These are phyloP conservation scores for Tolypocladium album DNA, from an alignment of 2,329 filamentous ascomycete species.

Conservation along the genomic window DNA sequence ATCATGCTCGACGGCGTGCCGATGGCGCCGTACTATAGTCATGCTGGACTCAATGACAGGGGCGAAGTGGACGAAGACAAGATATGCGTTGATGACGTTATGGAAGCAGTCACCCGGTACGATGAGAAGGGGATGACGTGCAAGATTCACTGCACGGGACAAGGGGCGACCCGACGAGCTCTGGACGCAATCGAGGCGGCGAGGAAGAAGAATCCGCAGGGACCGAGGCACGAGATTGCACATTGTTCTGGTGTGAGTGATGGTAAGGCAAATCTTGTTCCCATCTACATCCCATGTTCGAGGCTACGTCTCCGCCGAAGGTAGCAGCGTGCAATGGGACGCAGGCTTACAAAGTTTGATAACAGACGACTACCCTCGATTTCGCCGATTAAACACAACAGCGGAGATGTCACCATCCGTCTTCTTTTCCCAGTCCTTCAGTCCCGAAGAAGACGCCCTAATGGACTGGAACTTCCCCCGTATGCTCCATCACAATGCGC, in stretches of 20 bases:
- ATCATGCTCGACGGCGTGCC: constrained; percentile 1
- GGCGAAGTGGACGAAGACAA: neutral
- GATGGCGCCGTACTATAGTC: neutral
- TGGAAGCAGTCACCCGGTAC: neutral
- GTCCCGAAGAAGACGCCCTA: neutral
- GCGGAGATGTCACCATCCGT: constrained; percentile 1
- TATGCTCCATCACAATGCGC: neutral
- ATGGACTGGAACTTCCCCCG: neutral
- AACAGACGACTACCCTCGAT: neutral
- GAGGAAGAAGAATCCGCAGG: neutral
- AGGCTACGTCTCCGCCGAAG: neutral
- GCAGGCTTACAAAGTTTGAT: neutral
- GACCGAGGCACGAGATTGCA: neutral
- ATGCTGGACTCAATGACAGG: neutral
- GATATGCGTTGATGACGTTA: neutral
- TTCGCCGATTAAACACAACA: neutral
- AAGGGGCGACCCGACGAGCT: neutral
- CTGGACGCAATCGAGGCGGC: constrained; percentile 1
- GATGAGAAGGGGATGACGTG: constrained; percentile 1
- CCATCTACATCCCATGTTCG: neutral
- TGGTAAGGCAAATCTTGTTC: neutral
- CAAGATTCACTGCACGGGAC: constrained; percentile 2
- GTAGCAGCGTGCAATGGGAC: too few species aligned
- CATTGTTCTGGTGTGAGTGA: neutral
- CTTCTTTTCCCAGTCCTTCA: neutral